Evolutionary conservation across 73 alveolate species (phyloP).

Genomic region (Diophrys sp.): DNA sequence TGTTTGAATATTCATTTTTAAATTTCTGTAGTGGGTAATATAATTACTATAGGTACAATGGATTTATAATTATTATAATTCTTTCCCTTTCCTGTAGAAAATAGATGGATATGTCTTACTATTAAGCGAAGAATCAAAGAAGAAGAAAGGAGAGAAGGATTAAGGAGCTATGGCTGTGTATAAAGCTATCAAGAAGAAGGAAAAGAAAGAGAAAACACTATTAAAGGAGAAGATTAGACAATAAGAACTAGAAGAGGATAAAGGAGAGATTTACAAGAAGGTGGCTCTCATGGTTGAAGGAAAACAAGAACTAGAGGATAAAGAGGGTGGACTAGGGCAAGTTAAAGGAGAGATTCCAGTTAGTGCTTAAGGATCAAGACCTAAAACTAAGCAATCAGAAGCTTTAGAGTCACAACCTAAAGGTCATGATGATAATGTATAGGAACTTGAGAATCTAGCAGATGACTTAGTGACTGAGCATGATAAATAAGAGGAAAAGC

Average conservation of each 20-base stretch:
- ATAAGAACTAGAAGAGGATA: not conserved
- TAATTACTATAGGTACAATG: not conserved
- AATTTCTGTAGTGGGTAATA: conserved; percentile 12
- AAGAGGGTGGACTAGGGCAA: not conserved
- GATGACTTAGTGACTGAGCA: too few relatives aligned
- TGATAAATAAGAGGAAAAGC: too few relatives aligned
- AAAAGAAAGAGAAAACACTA: not conserved
- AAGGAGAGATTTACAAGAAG: not conserved
- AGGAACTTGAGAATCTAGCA: too few relatives aligned
- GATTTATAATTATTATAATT: too few relatives aligned
- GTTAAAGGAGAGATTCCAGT: not conserved
- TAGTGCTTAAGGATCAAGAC: not conserved
- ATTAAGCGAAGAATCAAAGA: not conserved
- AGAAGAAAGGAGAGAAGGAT: not conserved
- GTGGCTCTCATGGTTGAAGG: not conserved
- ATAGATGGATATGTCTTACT: too few relatives aligned
- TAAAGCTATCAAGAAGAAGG: not conserved
- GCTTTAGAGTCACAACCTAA: too few relatives aligned
- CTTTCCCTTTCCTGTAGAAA: too few relatives aligned
- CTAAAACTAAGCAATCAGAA: too few relatives aligned
- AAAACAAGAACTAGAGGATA: not conserved
- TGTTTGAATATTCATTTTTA: conserved; percentile 7
- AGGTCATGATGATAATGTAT: too few relatives aligned
- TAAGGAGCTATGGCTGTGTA: not conserved
- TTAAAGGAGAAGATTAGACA: not conserved